Evolutionary conservation across 2,329 filamentous ascomycete genomes (phyloP), one percentile per base, ranked within the genome.

Genomic region (Akanthomyces muscarius): DNA sequence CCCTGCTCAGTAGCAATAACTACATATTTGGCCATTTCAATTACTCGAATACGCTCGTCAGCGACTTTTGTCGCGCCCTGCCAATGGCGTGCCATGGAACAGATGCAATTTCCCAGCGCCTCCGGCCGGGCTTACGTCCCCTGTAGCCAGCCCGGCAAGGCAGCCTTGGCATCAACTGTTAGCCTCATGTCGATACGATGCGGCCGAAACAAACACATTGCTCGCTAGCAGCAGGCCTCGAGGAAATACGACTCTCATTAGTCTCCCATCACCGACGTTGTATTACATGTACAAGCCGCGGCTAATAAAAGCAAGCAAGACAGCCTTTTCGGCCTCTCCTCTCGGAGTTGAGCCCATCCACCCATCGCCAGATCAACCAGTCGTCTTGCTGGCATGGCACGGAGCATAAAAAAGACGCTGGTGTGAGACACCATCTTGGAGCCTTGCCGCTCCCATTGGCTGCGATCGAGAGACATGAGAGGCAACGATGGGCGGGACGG

Each of bases 331-430:
- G 21, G 21, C 30, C 10, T 16, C 13, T 48, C 28, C 28, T 30
- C 28, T 30, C 28, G 6, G 45, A 11, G 33, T 36, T 36, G 33
- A 36, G 42, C 55, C 13, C n/a, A 10, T 6, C 28, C 28, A 30
- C 6, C 41, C 55, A 58, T 61, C 50, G 41, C 58, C 50, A 61
- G 58, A 61, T 61, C 58, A 61, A 61, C 41, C 50, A 54, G 38
- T n/a, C 16, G 41, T 44, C 50, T 36, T 13, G 33, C 41, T 25
- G 21, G 55, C 21, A 36, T 47, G 52, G 10, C 33, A 42, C 45
- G 56, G 45, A 59, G 21, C 33, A 36, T 52, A 30, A 10, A 59
- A 30, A n/a, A 57, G 33, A 36, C 33, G 7, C 33, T 25, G 41
- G 44, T 21, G 33, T 28, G 23, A 36, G 53, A 56, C 38, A 48